Base-by-base conservation (phyloP, 2,329 filamentous ascomycete species). In the Pseudopyricularia javanii region DNA sequence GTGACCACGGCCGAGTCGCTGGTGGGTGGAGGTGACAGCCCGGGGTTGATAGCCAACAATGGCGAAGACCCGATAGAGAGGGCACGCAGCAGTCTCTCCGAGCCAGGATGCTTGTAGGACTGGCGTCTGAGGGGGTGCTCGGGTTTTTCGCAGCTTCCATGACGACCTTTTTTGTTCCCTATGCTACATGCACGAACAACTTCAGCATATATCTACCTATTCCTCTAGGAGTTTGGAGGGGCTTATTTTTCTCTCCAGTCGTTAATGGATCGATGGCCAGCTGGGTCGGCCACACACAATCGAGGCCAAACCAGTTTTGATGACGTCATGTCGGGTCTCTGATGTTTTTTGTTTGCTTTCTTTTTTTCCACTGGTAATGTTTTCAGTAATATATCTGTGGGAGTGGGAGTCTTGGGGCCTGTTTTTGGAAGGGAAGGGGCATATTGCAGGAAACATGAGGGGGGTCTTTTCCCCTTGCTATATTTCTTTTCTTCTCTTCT, bases 1-100 rank as follows among this genome's bases (percentile, higher is more conserved):
- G 79, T 83, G 60, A 90, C 86, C n/a, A 83, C 82, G 54, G 76
- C 78, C 47, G 85, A 83, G 49, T 74, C 78, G 11, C 68, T 82
- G 54, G 72, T 68, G 49, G 74, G 75, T 17, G 79, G 74, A 56
- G 66, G 77, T 53, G 81, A 82, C 52, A 88, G 82, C 64, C 83
- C 85, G 26, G 73, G 76, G 30, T 69, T 85, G 51, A 69, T 83
- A 51, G 79, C 77, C 54, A 75, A 75, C 54, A 77, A 80, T 59
- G 71, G 78, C 62, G 76, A 76, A 47, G 82, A 88, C 72, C 68
- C 73, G 47, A 63, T 79, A 58, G 65, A 69, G 63, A 76, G 72
- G 70, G 71, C 74, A 71, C 68, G 74, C 68, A 70, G 68, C 59
- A 70, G 64, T 63, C 68, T 71, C 57, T 71, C 79, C 73, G 63